Conservation (phyloP, 768 basidiomycete genomes). For the Podaxis pistillaris region DNA sequence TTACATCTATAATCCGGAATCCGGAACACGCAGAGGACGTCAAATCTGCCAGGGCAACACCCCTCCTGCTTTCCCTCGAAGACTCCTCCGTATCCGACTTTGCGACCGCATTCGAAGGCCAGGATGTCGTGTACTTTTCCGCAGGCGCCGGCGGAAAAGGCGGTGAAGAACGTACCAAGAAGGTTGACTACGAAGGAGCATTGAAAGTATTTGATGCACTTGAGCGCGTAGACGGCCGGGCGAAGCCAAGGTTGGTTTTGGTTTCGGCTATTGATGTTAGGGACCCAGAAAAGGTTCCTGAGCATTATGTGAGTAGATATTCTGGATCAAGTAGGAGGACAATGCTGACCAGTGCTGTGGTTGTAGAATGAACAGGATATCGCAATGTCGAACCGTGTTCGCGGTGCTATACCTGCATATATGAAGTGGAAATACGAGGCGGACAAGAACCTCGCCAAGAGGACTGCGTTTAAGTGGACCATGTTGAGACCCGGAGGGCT, state of each 20-base stretch:
- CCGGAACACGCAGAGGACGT: slow-evolving; percentile 47
- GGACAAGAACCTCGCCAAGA: slow-evolving; percentile 44
- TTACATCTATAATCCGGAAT: slow-evolving; percentile 58
- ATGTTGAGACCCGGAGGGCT: slow-evolving; percentile 66
- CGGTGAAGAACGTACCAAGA: slow-evolving; percentile 50
- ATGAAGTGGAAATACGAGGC: slow-evolving; percentile 52
- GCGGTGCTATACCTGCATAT: slow-evolving; percentile 43
- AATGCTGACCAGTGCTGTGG: not conserved
- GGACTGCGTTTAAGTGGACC: slow-evolving; percentile 61
- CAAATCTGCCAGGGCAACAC: slow-evolving; percentile 36
- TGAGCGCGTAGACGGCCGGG: slow-evolving; percentile 40
- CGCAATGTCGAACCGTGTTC: slow-evolving; percentile 36
- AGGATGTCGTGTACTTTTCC: slow-evolving; percentile 45
- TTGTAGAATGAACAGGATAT: slow-evolving; percentile 46
- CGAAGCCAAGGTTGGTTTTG: slow-evolving; percentile 53
- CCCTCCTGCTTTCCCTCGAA: slow-evolving; percentile 58
- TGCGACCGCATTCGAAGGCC: slow-evolving; percentile 39
- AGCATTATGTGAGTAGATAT: slow-evolving; percentile 45
- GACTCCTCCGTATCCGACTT: slow-evolving; percentile 45
- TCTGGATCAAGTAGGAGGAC: not conserved
- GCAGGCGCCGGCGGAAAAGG: slow-evolving; percentile 60
- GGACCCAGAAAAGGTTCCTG: slow-evolving; percentile 45
- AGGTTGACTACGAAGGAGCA: slow-evolving; percentile 62
- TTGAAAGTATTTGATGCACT: slow-evolving; percentile 71
- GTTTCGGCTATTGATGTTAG: slow-evolving; percentile 61